Base-by-base conservation (phyloP, 441 rosid genomes). In the Pelargonium australe region DNA sequence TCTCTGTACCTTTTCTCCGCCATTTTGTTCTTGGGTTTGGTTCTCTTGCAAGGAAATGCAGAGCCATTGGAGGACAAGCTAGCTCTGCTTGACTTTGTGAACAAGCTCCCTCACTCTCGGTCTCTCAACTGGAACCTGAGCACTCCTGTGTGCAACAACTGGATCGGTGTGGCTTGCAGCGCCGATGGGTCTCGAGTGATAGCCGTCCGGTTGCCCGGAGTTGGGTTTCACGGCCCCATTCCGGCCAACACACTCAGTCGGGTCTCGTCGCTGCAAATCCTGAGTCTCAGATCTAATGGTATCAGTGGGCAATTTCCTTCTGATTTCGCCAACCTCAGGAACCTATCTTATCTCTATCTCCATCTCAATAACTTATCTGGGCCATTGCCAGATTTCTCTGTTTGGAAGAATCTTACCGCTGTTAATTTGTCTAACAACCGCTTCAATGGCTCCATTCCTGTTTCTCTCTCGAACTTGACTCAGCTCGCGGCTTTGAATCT, bases 301-400 rank as follows among this genome's bases (percentile, higher is more conserved):
- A 79, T 95, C 5, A 67, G 81, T 0, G 93, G 95, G 6, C 28
- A 72, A 2, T 80, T 90, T 5, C 99, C 99, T 37, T 10, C 82
- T 51, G 98, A 95, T 86, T 91, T 95, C 43, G 83, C 80, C n/a
- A 66, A 74, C 69, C 85, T 95, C 73, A 57, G 73, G 5, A 82
- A 74, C 25, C 87, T 95, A 43, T 85, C 88, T 17, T 84, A 86
- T 66, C 79, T 95, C 16, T 90, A 85, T 77, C 68, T 95, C 40
- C 95, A 92, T 47, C 95, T 91, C 0, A 95, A 95, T 76, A 43
- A 40, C 20, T 89, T 95, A 73, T 87, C 96, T 6, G 98, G 98
- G 0, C 83, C 86, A 81, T 85, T 95, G 41, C 93, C 99, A 0
- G 81, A 70, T 40, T 87, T 87, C 61, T 84, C 92, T 25, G 86